phyloP scores from a whole-genome alignment of 257 asterid species.

The Solanum sitiens region DNA sequence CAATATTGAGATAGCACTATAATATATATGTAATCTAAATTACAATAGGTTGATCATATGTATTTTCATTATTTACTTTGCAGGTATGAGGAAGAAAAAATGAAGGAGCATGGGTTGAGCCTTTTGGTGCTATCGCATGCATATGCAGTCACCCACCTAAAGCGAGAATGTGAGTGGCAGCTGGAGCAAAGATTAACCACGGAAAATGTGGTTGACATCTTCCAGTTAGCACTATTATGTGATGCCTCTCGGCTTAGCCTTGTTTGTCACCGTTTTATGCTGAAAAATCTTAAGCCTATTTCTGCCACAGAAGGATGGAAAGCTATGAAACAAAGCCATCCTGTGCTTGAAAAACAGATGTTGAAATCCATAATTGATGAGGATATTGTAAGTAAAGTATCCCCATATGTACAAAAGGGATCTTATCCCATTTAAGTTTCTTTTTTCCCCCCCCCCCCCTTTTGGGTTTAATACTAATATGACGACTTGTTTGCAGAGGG shows the following conservation, averaged over 20 bases:
- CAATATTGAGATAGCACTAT: background rate
- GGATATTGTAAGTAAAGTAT: constrained; percentile 35
- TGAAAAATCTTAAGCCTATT: constrained; percentile 48
- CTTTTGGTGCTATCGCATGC: constrained; percentile 69
- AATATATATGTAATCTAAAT: background rate
- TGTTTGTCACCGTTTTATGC: constrained; percentile 57
- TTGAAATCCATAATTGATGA: constrained; percentile 31
- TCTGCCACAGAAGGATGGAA: constrained; percentile 69
- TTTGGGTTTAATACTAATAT: background rate
- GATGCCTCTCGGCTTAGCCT: constrained; percentile 76
- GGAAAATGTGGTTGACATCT: constrained; percentile 60
- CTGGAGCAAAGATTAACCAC: constrained; percentile 37
- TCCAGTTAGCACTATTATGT: constrained; percentile 78
- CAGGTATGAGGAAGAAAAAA: constrained; percentile 64
- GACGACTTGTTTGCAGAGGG: constrained; percentile 22
- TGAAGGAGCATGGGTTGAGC: constrained; percentile 51
- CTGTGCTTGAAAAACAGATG: constrained; percentile 53
- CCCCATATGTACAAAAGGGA: background rate
- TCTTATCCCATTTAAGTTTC: background rate
- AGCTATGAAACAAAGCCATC: constrained; percentile 82
- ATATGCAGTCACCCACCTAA: constrained; percentile 49
- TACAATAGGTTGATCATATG: background rate
- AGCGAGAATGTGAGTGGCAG: constrained; percentile 49
- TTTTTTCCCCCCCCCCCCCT: background rate
- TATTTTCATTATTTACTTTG: background rate